Conservation (phyloP, 345 rosid species). For the Cardamine occulta region DNA sequence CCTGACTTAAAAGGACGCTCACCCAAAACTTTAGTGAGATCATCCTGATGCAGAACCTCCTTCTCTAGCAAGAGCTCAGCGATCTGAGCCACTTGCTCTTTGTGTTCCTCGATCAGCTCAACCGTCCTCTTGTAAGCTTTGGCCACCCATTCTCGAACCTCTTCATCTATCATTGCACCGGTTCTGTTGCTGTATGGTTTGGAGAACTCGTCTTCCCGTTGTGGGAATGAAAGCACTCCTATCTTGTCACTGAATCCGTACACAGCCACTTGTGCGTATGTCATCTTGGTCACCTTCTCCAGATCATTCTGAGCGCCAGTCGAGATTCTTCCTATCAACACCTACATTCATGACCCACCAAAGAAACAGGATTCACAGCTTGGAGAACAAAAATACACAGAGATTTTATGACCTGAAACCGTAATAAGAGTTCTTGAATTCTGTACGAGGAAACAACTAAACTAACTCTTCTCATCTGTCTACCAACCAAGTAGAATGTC, state of each 20-base stretch:
- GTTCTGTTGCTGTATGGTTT: slow-evolving; percentile 96
- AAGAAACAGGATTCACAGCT: slow-evolving; percentile 17
- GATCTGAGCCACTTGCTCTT: slow-evolving; percentile 76
- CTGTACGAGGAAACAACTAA: neutral
- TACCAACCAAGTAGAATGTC: slow-evolving; percentile 2
- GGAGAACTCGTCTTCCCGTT: slow-evolving; percentile 74
- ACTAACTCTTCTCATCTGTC: neutral
- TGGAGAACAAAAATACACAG: neutral
- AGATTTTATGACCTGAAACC: slow-evolving; percentile 8
- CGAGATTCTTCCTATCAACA: slow-evolving; percentile 83
- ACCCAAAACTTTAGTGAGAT: slow-evolving; percentile 67
- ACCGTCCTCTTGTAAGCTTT: slow-evolving; percentile 72
- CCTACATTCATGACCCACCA: slow-evolving; percentile 49
- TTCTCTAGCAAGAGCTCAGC: slow-evolving; percentile 86
- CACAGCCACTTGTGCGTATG: slow-evolving; percentile 93
- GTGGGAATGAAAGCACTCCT: slow-evolving; percentile 94
- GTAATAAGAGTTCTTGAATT: neutral
- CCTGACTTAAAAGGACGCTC: slow-evolving; percentile 75
- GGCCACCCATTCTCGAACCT: slow-evolving; percentile 88
- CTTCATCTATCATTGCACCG: slow-evolving; percentile 77
- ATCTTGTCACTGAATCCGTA: slow-evolving; percentile 96
- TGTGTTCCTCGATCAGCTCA: slow-evolving; percentile 74
- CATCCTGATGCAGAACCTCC: slow-evolving; percentile 92
- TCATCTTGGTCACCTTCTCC: slow-evolving; percentile 97
- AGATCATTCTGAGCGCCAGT: slow-evolving; percentile 96